phyloP scores from a whole-genome alignment of 1,139 yeast genomes.

The Saccharomyces hybrid region DNA sequence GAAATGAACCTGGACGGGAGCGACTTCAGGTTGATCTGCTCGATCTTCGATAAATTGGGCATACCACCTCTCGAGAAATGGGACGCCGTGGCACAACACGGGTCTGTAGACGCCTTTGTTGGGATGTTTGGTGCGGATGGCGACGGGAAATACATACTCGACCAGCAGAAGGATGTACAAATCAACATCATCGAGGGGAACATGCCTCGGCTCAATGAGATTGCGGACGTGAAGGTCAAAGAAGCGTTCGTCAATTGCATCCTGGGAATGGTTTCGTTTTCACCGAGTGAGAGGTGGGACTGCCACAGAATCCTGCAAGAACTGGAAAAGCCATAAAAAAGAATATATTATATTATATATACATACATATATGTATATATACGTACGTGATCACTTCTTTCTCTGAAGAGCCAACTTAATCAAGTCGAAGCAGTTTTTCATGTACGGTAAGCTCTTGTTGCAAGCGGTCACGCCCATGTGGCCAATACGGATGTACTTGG shows the following conservation, averaged over 20 bases:
- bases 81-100: constrained; percentile 39
- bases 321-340: constrained; percentile 2
- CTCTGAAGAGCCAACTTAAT: constrained; percentile 21
- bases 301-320: constrained; percentile 25
- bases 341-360: neutral
- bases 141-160: constrained; percentile 12
- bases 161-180: neutral
- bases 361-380: neutral
- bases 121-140: constrained; percentile 31
- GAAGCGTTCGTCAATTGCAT: constrained; percentile 24
- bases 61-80: constrained; percentile 50
- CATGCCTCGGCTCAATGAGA: constrained; percentile 22
- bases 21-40: constrained; percentile 58
- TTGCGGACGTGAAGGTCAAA: constrained; percentile 14
- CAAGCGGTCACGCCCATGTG: constrained; percentile 80
- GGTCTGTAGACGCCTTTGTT: constrained; percentile 37
- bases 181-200: neutral
- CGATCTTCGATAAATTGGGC: constrained; percentile 61
- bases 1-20: constrained; percentile 36
- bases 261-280: constrained; percentile 35
- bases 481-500: constrained; percentile 86
- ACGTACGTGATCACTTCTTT: neutral
- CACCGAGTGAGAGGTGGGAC: constrained; percentile 34
- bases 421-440: constrained; percentile 35
- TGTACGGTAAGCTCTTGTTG: constrained; percentile 35